Base-by-base conservation (phyloP, 208 protist genomes). In the Crithidia acanthocephali region DNA sequence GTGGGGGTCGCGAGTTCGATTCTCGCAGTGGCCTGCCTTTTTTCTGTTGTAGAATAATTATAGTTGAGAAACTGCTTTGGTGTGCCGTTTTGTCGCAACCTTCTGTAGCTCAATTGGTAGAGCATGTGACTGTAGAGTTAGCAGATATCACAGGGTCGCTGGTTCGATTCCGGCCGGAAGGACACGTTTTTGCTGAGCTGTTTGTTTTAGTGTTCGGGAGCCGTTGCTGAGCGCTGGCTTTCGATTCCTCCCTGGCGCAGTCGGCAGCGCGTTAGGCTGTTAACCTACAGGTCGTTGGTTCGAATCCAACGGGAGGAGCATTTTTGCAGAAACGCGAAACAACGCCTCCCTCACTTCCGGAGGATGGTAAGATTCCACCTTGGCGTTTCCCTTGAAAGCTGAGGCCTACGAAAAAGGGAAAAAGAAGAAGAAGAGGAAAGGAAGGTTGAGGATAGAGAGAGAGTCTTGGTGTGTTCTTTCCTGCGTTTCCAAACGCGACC, bases 61-160 rank as follows among this genome's bases (percentile, higher is more conserved):
- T n/a, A n/a, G n/a, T n/a, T n/a, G n/a, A n/a, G n/a, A n/a, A n/a
- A n/a, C n/a, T n/a, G n/a, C n/a, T n/a, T n/a, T n/a, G n/a, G n/a
- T n/a, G n/a, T n/a, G n/a, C n/a, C n/a, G n/a, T n/a, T n/a, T n/a
- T n/a, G n/a, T n/a, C n/a, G n/a, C 59, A 45, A 53, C 61, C 72
- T 72, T 77, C 72, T 77, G 72, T 77, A 77, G 72, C 72, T 77
- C 72, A 77, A 77, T 77, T 77, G 72, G 72, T 77, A 77, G 72
- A 77, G 72, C 72, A 77, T 67, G 63, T 68, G 72, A 77, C 72
- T 77, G 72, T 77, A 77, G 72, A 77, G 33, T 59, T 63, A 55
- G 72, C 72, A 77, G 87, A 75, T 85, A 92, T 90, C 81, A 92
- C 87, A 83, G 86, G 88, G 88, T 93, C 85, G 83, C 81, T 83